These are phyloP conservation scores for Nidula niveotomentosa DNA, from an alignment of 1,284 basidiomycete genomes.

Conservation along the genomic window DNA sequence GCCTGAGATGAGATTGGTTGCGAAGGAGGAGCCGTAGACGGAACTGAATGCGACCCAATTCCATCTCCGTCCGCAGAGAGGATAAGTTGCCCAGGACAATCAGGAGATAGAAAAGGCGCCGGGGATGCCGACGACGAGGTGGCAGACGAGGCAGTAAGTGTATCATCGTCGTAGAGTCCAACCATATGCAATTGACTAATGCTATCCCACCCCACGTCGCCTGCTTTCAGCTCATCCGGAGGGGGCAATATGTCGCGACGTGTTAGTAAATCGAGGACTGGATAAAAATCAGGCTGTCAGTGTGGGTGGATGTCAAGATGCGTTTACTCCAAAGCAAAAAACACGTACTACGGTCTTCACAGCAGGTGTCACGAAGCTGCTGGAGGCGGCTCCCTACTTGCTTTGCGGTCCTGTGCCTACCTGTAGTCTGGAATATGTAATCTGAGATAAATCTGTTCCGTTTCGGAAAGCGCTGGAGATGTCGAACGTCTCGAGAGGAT, in stretches of 20 bases:
- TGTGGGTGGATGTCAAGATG: background rate
- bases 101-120: background rate
- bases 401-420: slow-evolving; percentile 49
- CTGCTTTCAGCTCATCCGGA: background rate
- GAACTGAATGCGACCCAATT: background rate
- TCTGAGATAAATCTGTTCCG: slow-evolving; percentile 56
- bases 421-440: slow-evolving; percentile 48
- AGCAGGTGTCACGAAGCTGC: slow-evolving; percentile 53
- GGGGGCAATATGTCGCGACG: slow-evolving; percentile 17
- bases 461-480: slow-evolving; percentile 50
- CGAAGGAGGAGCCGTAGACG: too few species aligned
- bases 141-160: background rate
- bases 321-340: background rate
- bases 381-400: slow-evolving; percentile 62
- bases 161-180: too few species aligned
- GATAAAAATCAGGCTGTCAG: background rate
- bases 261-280: slow-evolving; percentile 22
- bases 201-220: background rate
- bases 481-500: slow-evolving; percentile 39
- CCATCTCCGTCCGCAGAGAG: background rate
- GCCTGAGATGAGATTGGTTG: background rate
- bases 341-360: slow-evolving; percentile 45
- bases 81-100: background rate
- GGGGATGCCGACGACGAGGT: background rate
- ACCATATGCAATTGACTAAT: too few species aligned